Percentiles rank a stretch among this genome's conserved stretches.
These are phyloP conservation scores for Fusarium nurragi DNA, from an alignment of 2,329 filamentous ascomycete genomes.

Conservation along the genomic window DNA sequence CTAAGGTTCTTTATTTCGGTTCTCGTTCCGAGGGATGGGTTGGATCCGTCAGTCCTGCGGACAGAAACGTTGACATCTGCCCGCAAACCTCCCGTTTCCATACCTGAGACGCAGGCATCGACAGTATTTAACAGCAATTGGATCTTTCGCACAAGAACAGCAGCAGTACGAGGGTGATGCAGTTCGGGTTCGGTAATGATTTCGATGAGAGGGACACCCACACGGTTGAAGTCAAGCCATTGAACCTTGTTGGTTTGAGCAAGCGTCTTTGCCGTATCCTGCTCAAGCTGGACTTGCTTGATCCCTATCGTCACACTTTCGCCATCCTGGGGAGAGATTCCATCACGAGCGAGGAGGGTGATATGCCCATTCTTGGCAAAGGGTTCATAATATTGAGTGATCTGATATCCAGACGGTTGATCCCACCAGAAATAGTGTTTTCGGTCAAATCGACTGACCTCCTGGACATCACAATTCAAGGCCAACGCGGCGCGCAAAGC, in stretches of 20 bases:
- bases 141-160: conserved; percentile 87
- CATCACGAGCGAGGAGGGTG: conserved; percentile 77
- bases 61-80: conserved; percentile 98
- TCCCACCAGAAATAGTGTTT: conserved; percentile 99
- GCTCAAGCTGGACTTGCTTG: conserved; percentile 95
- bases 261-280: conserved; percentile 95
- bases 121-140: conserved; percentile 82
- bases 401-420: conserved; percentile 95
- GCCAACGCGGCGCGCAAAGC: conserved; percentile 90
- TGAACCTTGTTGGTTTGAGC: conserved; percentile 77
- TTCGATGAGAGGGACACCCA: conserved; percentile 89
- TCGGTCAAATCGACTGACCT: conserved; percentile 84
- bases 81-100: conserved; percentile 90
- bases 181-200: conserved; percentile 94
- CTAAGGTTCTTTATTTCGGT: conserved; percentile 98
- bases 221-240: conserved; percentile 92
- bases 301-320: conserved; percentile 79
- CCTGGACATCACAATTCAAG: conserved; percentile 80
- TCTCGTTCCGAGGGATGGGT: conserved; percentile 73
- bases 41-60: conserved; percentile 61
- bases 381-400: conserved; percentile 91
- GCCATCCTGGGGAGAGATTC: conserved; percentile 79
- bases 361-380: conserved; percentile 77
- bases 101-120: conserved; percentile 87
- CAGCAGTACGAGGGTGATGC: conserved; percentile 85